Percentiles rank a stretch among this genome's conserved stretches.
Conservation (phyloP, 306 rosid genomes). For the Arachis stenosperma region DNA sequence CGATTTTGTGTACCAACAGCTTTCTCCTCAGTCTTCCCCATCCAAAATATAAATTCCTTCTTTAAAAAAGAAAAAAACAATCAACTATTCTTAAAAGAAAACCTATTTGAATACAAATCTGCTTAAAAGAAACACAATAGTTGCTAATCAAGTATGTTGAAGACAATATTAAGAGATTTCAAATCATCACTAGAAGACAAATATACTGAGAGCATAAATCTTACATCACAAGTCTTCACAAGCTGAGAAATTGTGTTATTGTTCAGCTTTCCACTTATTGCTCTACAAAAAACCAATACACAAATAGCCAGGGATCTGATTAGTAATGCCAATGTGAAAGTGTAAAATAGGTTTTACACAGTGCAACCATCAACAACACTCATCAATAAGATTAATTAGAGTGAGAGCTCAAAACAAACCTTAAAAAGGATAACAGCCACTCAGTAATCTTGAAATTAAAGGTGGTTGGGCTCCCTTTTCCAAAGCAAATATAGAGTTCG, state of each 20-base stretch:
- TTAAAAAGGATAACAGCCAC: slow-evolving; percentile 54
- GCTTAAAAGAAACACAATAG: slow-evolving; percentile 27
- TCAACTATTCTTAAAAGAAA: too few relatives aligned
- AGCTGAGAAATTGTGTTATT: slow-evolving; percentile 84
- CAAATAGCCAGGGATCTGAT: slow-evolving; percentile 40
- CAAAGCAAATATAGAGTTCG: slow-evolving; percentile 47
- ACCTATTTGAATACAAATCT: background rate
- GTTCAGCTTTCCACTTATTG: slow-evolving; percentile 93
- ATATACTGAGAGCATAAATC: slow-evolving; percentile 42
- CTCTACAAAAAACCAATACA: slow-evolving; percentile 59
- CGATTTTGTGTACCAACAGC: too few relatives aligned
- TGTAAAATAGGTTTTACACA: slow-evolving; percentile 18
- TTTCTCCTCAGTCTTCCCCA: too few relatives aligned
- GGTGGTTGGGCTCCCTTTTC: slow-evolving; percentile 60
- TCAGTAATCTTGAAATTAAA: slow-evolving; percentile 58
- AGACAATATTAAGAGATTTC: slow-evolving; percentile 6
- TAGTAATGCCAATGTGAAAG: slow-evolving; percentile 28
- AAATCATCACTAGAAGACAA: slow-evolving; percentile 31
- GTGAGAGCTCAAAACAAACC: too few relatives aligned
- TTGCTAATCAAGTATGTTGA: slow-evolving; percentile 8
- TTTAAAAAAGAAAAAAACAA: too few relatives aligned
- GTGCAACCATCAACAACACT: slow-evolving; percentile 33
- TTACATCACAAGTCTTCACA: slow-evolving; percentile 76
- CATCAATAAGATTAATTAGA: too few relatives aligned
- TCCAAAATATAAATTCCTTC: too few relatives aligned